These are phyloP conservation scores for Primulina huaijiensis DNA, from an alignment of 257 asterid genomes.

Conservation along the genomic window DNA sequence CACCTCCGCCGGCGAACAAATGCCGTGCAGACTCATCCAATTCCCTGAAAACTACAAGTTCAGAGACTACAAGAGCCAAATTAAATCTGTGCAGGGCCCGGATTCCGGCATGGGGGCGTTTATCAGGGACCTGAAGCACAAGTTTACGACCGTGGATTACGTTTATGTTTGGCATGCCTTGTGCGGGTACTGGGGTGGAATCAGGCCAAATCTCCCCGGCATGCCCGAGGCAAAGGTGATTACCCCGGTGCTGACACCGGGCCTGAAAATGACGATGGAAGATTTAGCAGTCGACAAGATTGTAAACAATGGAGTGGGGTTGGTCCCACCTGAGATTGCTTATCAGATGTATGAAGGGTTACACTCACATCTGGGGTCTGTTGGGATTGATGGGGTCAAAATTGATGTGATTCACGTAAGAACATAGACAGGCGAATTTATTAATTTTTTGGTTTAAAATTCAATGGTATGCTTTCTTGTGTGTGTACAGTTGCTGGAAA, in stretches of 20 bases:
- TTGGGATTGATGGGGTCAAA: slow-evolving; percentile 92
- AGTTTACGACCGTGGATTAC: slow-evolving; percentile 54
- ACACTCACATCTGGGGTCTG: slow-evolving; percentile 78
- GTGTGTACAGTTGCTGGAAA: slow-evolving; percentile 57
- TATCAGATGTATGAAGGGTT: slow-evolving; percentile 71
- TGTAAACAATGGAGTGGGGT: slow-evolving; percentile 83
- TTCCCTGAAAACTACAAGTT: slow-evolving; percentile 82
- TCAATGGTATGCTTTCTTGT: too few relatives aligned
- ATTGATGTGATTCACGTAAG: slow-evolving; percentile 89
- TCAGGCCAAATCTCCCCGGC: slow-evolving; percentile 52
- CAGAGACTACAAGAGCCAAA: slow-evolving; percentile 61
- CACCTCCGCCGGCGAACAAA: slow-evolving; percentile 91
- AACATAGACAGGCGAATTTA: too few relatives aligned
- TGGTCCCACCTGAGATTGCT: slow-evolving; percentile 73
- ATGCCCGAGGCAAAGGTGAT: slow-evolving; percentile 65
- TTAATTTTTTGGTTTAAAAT: too few relatives aligned
- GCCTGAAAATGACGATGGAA: slow-evolving; percentile 82
- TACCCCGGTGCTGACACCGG: slow-evolving; percentile 68
- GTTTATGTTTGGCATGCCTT: slow-evolving; percentile 96
- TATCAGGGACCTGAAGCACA: slow-evolving; percentile 60
- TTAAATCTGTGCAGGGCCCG: slow-evolving; percentile 38
- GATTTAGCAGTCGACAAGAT: slow-evolving; percentile 92
- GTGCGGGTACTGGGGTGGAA: slow-evolving; percentile 98
- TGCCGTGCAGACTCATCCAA: slow-evolving; percentile 82
- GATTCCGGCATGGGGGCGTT: slow-evolving; percentile 78